Evolutionary conservation across 139 green algal genomes (phyloP), one percentile per base, ranked within the genome.

Genomic region (Coelastrella sp.): DNA sequence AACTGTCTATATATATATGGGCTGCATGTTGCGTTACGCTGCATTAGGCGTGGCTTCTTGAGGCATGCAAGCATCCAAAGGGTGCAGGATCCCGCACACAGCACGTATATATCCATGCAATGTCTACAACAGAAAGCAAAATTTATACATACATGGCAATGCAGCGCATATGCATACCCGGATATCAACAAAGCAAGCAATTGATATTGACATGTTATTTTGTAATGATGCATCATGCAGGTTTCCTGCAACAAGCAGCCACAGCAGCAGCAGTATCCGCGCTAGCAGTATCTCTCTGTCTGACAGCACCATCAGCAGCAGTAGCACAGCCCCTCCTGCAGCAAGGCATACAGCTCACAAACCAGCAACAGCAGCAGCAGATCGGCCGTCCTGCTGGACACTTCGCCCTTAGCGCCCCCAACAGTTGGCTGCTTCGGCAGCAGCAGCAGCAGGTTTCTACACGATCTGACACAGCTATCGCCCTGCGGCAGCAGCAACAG

Each of bases 401-500:
- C n/a, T 59, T 57, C 20, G 77, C 22, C 20, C 47, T 13, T 47
- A 73, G 79, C 22, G 54, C 77, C 57, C 20, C 7, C 65, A 66
- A 22, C 32, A 47, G 6, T 8, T 68, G 32, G 66, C 65, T 61
- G 65, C 65, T 78, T 22, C 64, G 56, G 58, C 85, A 80, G 64
- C 89, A 85, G 79, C 60, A 85, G 77, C 90, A 87, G 60, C 91
- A 85, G 57, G 68, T 7, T 81, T 32, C 61, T 10, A 20, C 20
- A 32, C 14, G 13, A 75, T 64, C 85, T 23, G 13, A 19, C 47
- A 19, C 68, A 78, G 73, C 86, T 71, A 57, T n/a, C 82, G 85
- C 66, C 73, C 71, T 60, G 32, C 47, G 8, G 68, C 89, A 83
- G 86, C 80, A 80, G 85, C 92, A 80, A 68, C 85, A 92, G 90